phyloP scores from a whole-genome alignment of 768 basidiomycete species.

The Lactifluus volemus region DNA sequence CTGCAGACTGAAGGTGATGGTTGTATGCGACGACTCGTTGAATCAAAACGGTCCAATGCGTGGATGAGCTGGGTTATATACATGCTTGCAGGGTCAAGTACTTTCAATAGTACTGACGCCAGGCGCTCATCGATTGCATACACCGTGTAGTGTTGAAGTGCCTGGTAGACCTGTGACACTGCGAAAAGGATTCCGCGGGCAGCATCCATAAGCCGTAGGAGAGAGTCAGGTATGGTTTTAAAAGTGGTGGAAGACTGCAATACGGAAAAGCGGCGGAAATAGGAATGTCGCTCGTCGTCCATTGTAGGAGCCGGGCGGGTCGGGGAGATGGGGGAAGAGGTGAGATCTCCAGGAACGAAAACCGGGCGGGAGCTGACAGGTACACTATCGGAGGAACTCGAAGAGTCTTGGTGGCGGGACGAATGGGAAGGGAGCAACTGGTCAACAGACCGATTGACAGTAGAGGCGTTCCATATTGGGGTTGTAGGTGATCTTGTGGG shows the following conservation, averaged over 20 bases:
- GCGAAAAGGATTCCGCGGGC: slow-evolving; percentile 89
- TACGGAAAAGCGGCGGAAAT: slow-evolving; percentile 87
- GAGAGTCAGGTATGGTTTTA: slow-evolving; percentile 57
- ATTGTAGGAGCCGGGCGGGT: slow-evolving; percentile 46
- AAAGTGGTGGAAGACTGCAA: slow-evolving; percentile 53
- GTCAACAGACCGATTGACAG: slow-evolving; percentile 12
- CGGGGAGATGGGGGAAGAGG: slow-evolving; percentile 32
- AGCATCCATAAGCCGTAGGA: slow-evolving; percentile 73
- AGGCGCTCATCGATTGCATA: slow-evolving; percentile 79
- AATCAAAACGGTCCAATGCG: slow-evolving; percentile 87
- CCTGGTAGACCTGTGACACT: slow-evolving; percentile 83
- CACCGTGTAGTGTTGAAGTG: slow-evolving; percentile 78
- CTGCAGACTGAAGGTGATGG: slow-evolving; percentile 71
- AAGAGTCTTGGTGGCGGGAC: slow-evolving; percentile 42
- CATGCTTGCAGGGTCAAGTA: slow-evolving; percentile 74
- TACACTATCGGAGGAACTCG: slow-evolving; percentile 30
- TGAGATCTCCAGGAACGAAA: slow-evolving; percentile 26
- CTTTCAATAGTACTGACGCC: slow-evolving; percentile 69
- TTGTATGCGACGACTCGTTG: slow-evolving; percentile 54
- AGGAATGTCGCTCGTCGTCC: slow-evolving; percentile 79
- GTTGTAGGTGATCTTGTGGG: slow-evolving; percentile 5
- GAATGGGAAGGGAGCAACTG: slow-evolving; percentile 31
- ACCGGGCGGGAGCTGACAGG: slow-evolving; percentile 21
- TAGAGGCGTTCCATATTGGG: slow-evolving; percentile 6
- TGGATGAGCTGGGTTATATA: slow-evolving; percentile 81